phyloP scores from a whole-genome alignment of 1,139 yeast genomes.

The Zygotorulaspora mrakii region DNA sequence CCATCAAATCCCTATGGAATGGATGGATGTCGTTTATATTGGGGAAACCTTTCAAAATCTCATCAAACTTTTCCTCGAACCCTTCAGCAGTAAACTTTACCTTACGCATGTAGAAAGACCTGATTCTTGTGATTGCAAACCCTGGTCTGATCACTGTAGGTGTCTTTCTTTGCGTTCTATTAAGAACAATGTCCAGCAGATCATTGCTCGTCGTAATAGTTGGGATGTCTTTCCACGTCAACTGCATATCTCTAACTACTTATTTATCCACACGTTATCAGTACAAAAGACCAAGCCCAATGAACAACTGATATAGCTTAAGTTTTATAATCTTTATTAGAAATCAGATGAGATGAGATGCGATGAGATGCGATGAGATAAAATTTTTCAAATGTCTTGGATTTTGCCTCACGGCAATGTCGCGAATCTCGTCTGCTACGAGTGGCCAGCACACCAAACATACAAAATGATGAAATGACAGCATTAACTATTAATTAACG shows the following conservation, averaged over 20 bases:
- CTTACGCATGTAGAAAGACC: conserved; percentile 98
- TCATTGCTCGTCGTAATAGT: conserved; percentile 90
- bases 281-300: conserved; percentile 2
- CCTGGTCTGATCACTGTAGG: conserved; percentile 98
- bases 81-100: conserved; percentile 96
- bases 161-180: conserved; percentile 96
- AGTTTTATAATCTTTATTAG: not conserved
- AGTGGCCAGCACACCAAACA: conserved; percentile 2
- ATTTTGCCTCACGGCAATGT: conserved; percentile 1
- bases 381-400: conserved; percentile 12
- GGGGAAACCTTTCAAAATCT: conserved; percentile 84
- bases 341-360: conserved; percentile 23
- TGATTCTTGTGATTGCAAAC: conserved; percentile 89
- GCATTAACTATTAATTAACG: not conserved
- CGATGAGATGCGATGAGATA: conserved; percentile 24
- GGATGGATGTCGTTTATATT: conserved; percentile 97
- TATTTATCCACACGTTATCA: not conserved
- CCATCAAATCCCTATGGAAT: conserved; percentile 96
- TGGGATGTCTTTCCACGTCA: conserved; percentile 97
- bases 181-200: conserved; percentile 90
- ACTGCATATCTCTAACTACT: conserved; percentile 57
- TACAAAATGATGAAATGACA: not conserved
- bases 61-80: conserved; percentile 85
- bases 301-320: not conserved
- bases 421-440: conserved; percentile 3